phyloP scores from a whole-genome alignment of 805 yeast species.

The Spathaspora arborariae region DNA sequence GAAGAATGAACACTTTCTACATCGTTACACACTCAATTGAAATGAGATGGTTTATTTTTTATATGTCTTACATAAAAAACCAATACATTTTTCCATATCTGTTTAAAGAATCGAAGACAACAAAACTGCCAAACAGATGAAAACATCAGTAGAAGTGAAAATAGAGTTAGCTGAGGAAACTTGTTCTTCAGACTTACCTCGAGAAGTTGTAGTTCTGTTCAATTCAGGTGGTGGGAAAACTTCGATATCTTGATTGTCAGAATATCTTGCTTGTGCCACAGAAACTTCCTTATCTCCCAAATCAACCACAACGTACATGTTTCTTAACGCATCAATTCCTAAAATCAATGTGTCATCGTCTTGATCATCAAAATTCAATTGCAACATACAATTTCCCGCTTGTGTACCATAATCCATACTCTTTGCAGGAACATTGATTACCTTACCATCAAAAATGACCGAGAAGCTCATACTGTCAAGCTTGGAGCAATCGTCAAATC shows the following conservation, averaged over 20 bases:
- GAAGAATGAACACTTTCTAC: too few relatives aligned
- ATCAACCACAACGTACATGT: constrained; percentile 23
- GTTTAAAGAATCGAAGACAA: constrained; percentile 45
- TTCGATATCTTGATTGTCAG: constrained; percentile 6
- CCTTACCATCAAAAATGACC: neutral
- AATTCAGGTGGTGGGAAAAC: constrained; percentile 7
- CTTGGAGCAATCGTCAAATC: neutral
- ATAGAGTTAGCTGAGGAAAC: neutral
- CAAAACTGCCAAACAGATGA: neutral
- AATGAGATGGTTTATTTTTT: too few relatives aligned
- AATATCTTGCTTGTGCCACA: constrained; percentile 19
- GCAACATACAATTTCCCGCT: neutral
- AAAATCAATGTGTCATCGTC: constrained; percentile 7
- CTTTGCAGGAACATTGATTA: neutral
- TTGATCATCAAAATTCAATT: neutral
- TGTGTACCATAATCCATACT: neutral
- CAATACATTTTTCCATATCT: too few relatives aligned
- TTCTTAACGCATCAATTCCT: constrained; percentile 26
- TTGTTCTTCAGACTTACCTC: constrained; percentile 31
- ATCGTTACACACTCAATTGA: too few relatives aligned
- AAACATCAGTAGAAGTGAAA: neutral
- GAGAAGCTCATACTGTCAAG: neutral
- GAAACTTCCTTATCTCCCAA: constrained; percentile 21
- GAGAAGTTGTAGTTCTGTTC: constrained; percentile 14
- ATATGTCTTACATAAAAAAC: too few relatives aligned